Evolutionary conservation across 352 stramenopile genomes (phyloP).

Genomic region (Phytophthora boehmeriae): DNA sequence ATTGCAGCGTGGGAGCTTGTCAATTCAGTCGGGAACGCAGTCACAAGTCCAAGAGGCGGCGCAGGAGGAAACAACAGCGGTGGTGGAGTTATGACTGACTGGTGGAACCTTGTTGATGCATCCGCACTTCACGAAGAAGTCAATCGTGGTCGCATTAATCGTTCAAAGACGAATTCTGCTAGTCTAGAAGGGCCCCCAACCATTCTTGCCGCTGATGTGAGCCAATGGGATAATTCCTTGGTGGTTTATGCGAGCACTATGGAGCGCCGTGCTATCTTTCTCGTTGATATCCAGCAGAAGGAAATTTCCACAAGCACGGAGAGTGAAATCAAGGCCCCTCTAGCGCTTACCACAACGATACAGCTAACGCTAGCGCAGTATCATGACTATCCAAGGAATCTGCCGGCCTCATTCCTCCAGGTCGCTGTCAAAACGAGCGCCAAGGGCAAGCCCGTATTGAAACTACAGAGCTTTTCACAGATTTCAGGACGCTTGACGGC

Average conservation of each 20-base stretch:
- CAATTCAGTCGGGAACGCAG: conserved; percentile 13
- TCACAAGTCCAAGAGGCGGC: conserved; percentile 34
- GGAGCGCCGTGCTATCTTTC: conserved; percentile 25
- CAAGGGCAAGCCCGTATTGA: conserved; percentile 34
- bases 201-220: conserved; percentile 21
- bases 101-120: conserved; percentile 31
- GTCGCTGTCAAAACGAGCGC: conserved; percentile 32
- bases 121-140: conserved; percentile 5
- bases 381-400: conserved; percentile 52
- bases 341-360: conserved; percentile 32
- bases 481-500: conserved; percentile 34
- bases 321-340: conserved; percentile 9
- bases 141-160: background rate
- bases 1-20: conserved; percentile 34
- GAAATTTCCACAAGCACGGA: conserved; percentile 2
- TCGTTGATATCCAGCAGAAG: conserved; percentile 25
- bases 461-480: conserved; percentile 64
- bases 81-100: conserved; percentile 28
- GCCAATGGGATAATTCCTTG: conserved; percentile 35
- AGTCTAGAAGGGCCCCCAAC: background rate
- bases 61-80: conserved; percentile 31
- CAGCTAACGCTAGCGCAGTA: conserved; percentile 74
- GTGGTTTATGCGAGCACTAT: conserved; percentile 30
- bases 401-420: conserved; percentile 52
- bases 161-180: background rate